Conservation (phyloP, 2,329 filamentous ascomycete species). For the Aureobasidium sp. region DNA sequence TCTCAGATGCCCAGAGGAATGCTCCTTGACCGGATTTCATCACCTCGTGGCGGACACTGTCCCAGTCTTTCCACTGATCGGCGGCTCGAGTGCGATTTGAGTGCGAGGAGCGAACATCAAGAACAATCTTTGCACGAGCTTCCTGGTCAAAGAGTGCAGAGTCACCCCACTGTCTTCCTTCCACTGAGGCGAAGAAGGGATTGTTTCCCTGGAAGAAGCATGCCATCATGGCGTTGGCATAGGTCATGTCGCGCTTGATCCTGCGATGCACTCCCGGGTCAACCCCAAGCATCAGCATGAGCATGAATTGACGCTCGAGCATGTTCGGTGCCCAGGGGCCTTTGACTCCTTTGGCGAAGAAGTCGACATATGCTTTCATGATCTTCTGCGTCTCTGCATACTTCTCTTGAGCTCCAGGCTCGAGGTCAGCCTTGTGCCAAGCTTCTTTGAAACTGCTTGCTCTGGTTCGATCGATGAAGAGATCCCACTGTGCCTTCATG, state of each 20-base stretch:
- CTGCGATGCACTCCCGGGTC: constrained; percentile 26
- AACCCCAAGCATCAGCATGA: constrained; percentile 19
- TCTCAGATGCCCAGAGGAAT: constrained; percentile 11
- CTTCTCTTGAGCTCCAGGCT: constrained; percentile 29
- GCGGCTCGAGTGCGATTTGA: constrained; percentile 29
- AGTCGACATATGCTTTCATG: constrained; percentile 16
- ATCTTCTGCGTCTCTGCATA: constrained; percentile 32
- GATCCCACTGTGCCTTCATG: constrained; percentile 8
- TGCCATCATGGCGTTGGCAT: constrained; percentile 29
- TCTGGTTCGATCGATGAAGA: constrained; percentile 21
- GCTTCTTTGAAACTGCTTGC: constrained; percentile 30
- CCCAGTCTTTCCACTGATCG: constrained; percentile 27
- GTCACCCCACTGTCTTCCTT: constrained; percentile 27
- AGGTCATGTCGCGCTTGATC: constrained; percentile 30
- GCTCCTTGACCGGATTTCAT: neutral
- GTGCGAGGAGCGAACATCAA: constrained; percentile 29
- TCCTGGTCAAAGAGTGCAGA: constrained; percentile 31
- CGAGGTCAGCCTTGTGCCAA: constrained; percentile 38
- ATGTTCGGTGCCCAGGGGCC: constrained; percentile 2
- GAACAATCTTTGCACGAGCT: constrained; percentile 30
- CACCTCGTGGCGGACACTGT: constrained; percentile 19
- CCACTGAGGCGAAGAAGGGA: constrained; percentile 29
- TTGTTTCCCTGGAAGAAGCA: constrained; percentile 30
- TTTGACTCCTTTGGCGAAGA: constrained; percentile 4
- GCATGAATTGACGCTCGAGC: constrained; percentile 8